Base-by-base conservation (phyloP, 257 asterid genomes). In the Primulina huaijiensis region DNA sequence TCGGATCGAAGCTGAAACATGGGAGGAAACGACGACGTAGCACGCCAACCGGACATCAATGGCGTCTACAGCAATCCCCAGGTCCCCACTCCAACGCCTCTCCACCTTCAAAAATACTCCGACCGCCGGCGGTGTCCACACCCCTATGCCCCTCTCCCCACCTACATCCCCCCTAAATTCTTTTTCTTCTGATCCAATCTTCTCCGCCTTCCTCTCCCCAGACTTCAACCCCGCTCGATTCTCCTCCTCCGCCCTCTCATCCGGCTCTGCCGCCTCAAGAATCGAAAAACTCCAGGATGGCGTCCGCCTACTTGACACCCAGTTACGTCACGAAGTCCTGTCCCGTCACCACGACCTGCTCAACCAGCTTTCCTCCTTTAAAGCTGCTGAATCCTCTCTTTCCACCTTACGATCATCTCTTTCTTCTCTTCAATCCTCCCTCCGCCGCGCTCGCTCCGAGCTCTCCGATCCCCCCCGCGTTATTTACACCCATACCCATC, bases 171-270 rank as follows among this genome's bases (percentile, higher is more conserved):
- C 80, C 55, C 76, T 93, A 1, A 86, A 83, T 69, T 50, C 88
- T 60, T 89, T 94, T 86, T 72, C 96, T 53, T 75, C 95, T 37
- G 99, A 94, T 77, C 92, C 96, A 38, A 89, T 94, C 46, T 83
- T 91, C 77, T 88, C 95, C 62, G 78, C 97, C 6, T 94, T 94
- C 75, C 97, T 94, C 72, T 91, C 96, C 46, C 77, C 96, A 0
- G 88, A 85, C 68, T 94, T 94, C 81, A 80, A 85, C 35, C 95
- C 99, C 69, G 85, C 97, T 0, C 88, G 85, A 23, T 94, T 94
- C 87, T 94, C 99, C 77, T 91, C 99, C 75, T 84, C 96, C 74
- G 97, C 96, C 56, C 97, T 94, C 71, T 91, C 96, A 70, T 86
- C 97, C 69, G 96, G 97, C 74, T 94, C 96, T 65, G 95, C 97